Evolutionary conservation across 2,329 filamentous ascomycete species (phyloP).

Genomic region (Orbilia ellipsospora): DNA sequence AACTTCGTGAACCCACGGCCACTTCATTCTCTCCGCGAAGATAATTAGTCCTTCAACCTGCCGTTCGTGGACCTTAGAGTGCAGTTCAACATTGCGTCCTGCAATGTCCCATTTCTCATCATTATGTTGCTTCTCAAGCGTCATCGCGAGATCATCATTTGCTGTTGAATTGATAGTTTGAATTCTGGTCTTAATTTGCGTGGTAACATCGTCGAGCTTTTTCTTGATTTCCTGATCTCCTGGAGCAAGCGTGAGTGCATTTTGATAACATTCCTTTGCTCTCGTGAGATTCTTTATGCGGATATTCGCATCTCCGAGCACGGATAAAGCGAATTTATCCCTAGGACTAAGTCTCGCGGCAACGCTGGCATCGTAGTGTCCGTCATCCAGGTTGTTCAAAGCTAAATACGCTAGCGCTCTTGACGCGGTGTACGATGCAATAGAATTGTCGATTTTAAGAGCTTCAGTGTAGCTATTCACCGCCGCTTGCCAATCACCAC

Average conservation of each 20-base stretch:
- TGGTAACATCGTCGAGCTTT: constrained; percentile 18
- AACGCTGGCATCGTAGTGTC: constrained; percentile 10
- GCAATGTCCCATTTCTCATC: constrained; percentile 35
- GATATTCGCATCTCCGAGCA: constrained; percentile 15
- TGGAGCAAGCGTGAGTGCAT: constrained; percentile 7
- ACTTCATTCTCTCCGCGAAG: constrained; percentile 43
- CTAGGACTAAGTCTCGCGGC: constrained; percentile 28
- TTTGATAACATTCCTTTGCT: constrained; percentile 35
- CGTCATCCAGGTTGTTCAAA: constrained; percentile 13
- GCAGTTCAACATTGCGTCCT: constrained; percentile 24
- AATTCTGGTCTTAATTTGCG: constrained; percentile 17
- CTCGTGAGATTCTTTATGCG: constrained; percentile 19
- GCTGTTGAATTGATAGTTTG: constrained; percentile 8
- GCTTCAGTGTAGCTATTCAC: constrained; percentile 41
- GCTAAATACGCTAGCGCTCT: constrained; percentile 28
- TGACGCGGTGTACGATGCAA: constrained; percentile 19
- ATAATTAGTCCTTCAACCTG: constrained; percentile 44
- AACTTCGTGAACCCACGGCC: constrained; percentile 45
- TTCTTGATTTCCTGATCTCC: constrained; percentile 11
- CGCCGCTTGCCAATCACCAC: constrained; percentile 29
- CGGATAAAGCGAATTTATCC: constrained; percentile 31
- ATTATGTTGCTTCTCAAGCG: constrained; percentile 31
- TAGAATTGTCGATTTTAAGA: constrained; percentile 36
- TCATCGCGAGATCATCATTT: constrained; percentile 9
- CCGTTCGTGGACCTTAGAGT: constrained; percentile 39